Base-by-base conservation (phyloP, 2,329 filamentous ascomycete genomes). In the Coniochaeta prunicola region DNA sequence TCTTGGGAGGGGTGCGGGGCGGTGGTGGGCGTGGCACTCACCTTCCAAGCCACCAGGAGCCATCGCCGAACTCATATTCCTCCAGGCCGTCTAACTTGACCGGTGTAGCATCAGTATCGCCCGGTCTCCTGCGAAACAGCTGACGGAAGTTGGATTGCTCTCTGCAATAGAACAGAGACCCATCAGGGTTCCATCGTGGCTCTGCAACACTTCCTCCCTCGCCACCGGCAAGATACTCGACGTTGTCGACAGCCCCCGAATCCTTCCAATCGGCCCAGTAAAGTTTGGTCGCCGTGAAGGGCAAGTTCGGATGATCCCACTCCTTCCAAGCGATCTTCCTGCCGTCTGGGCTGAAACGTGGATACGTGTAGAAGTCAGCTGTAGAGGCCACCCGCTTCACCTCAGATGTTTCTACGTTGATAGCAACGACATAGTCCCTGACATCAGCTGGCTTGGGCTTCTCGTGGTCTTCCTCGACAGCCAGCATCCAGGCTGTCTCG, bases 231-330 rank as follows among this genome's bases (percentile, higher is more conserved):
- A 83, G 61, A 1, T 72, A 62, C 0, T 60, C 69, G 2, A 64
- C 45, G 17, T 74, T 70, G 4, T 62, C 63, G 10, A 78, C 57
- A 2, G 65, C 64, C 0, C 69, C 71, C 48, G 70, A 64, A 1
- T 57, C 57, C 13, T 68, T 53, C 73, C 78, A 82, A 8, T 74
- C 70, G 0, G 76, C 79, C 53, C 73, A 64, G 63, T 74, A 75
- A 1, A 83, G 65, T 58, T 76, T 73, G 1, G 74, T 75, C 0
- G 75, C 74, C 1, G 75, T 76, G 70, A 80, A 84, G 0, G 79
- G 78, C 69, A 84, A 75, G 55, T 79, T 73, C 0, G 80, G 81
- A 62, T 82, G 79, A 19, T 78, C 69, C 81, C 81, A 84, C 60
- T 83, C 76, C 13, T 80, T 70, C 80, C 81, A 84, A n/a, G 69